Base-by-base conservation (phyloP, 345 rosid species). In the Eutrema japonicum region DNA sequence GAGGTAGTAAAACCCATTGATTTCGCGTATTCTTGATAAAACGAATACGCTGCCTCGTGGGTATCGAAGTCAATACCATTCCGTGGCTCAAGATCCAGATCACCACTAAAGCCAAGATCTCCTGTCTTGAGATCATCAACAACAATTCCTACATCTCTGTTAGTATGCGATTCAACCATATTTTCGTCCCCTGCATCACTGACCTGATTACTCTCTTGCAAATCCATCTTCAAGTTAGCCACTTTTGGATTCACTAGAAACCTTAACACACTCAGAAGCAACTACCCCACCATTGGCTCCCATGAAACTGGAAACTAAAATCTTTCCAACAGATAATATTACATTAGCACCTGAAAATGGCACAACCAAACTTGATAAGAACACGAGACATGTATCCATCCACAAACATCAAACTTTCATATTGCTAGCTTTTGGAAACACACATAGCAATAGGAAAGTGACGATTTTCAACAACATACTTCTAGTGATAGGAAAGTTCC, bases 1-100 rank as follows among this genome's bases (percentile, higher is more conserved):
- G 90, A 80, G 1, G 90, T 88, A 52, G 79, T 88, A 55, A 88
- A 88, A 16, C 92, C 92, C 87, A 82, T 88, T 35, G 92, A 85
- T 9, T 79, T 78, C 1, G 92, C 90, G 47, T 88, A 88, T 47
- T 88, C 92, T 76, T 88, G 92, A 80, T 88, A 88, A 71, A 84
- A 85, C 6, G 80, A 54, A 66, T 88, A 88, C 3, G 90, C 92
- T 10, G 85, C 85, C 35, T 79, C 86, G 14, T 88, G 86, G 0
- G 92, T 81, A 16, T 81, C 92, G 50, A 88, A 85, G 71, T 85
- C 85, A 51, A 88, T 85, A 16, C 92, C 92, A 70, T 82, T 76
- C 5, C 53, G 10, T 36, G 79, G 79, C 75, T 88, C 92, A 11
- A 80, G 82, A 45, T 74, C 83, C 2, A 69, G 43, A 64, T 52